Evolutionary conservation across 2,329 filamentous ascomycete genomes (phyloP).

Genomic region (Aspergillus sp.): DNA sequence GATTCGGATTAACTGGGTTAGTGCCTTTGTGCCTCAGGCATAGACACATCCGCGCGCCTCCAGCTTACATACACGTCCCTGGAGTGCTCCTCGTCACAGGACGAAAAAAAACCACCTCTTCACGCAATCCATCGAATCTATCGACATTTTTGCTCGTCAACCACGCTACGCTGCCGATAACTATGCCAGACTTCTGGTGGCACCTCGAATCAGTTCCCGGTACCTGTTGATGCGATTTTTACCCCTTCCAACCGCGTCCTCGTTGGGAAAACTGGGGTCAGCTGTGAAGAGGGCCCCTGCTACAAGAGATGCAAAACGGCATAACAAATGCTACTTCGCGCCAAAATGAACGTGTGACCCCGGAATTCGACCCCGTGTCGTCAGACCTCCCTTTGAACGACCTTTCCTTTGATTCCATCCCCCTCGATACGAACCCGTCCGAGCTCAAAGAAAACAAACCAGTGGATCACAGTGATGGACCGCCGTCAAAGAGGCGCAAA

Average conservation of each 20-base stretch:
- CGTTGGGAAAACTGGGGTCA: constrained; percentile 53
- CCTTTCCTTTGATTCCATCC: constrained; percentile 27
- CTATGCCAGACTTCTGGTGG: constrained; percentile 49
- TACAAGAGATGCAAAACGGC: constrained; percentile 54
- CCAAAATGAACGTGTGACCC: constrained; percentile 44
- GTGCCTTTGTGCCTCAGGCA: constrained; percentile 26
- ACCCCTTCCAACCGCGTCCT: constrained; percentile 39
- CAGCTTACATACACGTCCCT: constrained; percentile 37
- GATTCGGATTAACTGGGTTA: constrained; percentile 36
- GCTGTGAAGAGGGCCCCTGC: constrained; percentile 46
- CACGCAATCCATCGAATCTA: constrained; percentile 39
- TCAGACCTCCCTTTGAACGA: constrained; percentile 29
- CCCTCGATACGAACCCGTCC: constrained; percentile 30
- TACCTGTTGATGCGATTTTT: constrained; percentile 49
- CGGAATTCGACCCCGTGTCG: constrained; percentile 30
- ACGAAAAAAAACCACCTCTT: constrained; percentile 48
- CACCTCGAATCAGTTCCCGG: constrained; percentile 33
- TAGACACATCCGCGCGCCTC: constrained; percentile 26
- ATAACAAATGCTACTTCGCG: constrained; percentile 46
- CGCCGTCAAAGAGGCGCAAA: constrained; percentile 52
- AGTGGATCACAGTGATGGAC: constrained; percentile 40
- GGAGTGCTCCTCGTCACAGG: constrained; percentile 30
- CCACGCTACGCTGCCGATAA: constrained; percentile 48
- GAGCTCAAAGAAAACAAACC: constrained; percentile 35
- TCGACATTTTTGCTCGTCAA: constrained; percentile 41